A percentile compares a stretch with the other conserved stretches of the same genome.
These are phyloP conservation scores for Cercospora beticola DNA, from an alignment of 2,329 filamentous ascomycete genomes.

Conservation along the genomic window DNA sequence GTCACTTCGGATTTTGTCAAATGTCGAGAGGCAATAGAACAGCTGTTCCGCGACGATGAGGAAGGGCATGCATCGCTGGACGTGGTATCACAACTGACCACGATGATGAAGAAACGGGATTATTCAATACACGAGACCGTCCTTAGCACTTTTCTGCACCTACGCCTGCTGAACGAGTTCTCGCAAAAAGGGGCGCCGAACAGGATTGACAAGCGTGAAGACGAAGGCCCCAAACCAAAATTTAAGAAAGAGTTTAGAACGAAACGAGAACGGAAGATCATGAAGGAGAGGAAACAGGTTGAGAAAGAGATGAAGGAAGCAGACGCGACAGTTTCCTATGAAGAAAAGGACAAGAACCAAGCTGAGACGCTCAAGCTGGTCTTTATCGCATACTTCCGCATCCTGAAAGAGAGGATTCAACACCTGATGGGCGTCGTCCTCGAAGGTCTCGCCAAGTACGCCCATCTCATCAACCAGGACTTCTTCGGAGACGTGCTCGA, in stretches of 20 bases:
- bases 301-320: conserved; percentile 93
- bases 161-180: conserved; percentile 86
- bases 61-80: conserved; percentile 87
- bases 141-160: conserved; percentile 84
- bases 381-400: conserved; percentile 91
- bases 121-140: conserved; percentile 82
- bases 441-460: conserved; percentile 89
- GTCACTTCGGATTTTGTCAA: conserved; percentile 74
- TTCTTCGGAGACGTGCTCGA: conserved; percentile 97
- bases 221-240: conserved; percentile 61
- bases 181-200: conserved; percentile 78
- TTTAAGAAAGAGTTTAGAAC: conserved; percentile 82
- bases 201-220: conserved; percentile 62
- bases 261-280: conserved; percentile 78
- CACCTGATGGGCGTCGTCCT: conserved; percentile 95
- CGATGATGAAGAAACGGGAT: conserved; percentile 90
- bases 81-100: conserved; percentile 77
- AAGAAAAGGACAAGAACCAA: conserved; percentile 91
- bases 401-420: conserved; percentile 77
- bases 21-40: conserved; percentile 75
- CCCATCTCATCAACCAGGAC: conserved; percentile 96
- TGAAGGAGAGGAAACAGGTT: conserved; percentile 81
- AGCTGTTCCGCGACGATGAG: conserved; percentile 80
- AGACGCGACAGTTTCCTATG: conserved; percentile 85
- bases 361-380: conserved; percentile 94